Conservation (phyloP, 345 rosid genomes). For the Noccaea bulbosa region DNA sequence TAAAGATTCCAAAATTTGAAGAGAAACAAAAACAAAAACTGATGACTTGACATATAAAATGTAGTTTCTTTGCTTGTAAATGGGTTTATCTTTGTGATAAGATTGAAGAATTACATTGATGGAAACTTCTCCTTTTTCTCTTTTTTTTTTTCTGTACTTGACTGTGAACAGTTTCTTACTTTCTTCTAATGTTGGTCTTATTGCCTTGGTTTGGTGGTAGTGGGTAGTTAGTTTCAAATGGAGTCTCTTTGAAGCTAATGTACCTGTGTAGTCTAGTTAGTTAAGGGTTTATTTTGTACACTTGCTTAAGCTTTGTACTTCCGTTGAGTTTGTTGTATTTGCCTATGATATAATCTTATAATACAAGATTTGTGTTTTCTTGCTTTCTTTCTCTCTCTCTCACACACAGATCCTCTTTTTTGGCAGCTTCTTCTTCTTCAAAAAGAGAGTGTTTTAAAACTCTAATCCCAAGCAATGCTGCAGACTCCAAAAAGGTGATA, state of each 20-base stretch:
- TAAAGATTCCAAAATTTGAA: constrained; percentile 23
- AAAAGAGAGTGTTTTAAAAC: constrained; percentile 33
- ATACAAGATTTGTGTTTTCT: constrained; percentile 31
- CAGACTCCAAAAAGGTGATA: constrained; percentile 90
- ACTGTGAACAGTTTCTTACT: constrained; percentile 28
- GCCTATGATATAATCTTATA: constrained; percentile 44
- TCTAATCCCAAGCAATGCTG: constrained; percentile 64
- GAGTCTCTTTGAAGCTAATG: constrained; percentile 91
- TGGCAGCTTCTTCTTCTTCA: constrained; percentile 54
- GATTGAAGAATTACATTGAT: constrained; percentile 7
- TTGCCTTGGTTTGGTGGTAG: constrained; percentile 77
- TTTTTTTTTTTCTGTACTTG: constrained; percentile 11
- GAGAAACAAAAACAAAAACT: constrained; percentile 15
- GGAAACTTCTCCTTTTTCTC: constrained; percentile 12
- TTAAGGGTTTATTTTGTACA: constrained; percentile 39
- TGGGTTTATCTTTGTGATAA: constrained; percentile 37
- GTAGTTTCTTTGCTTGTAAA: constrained; percentile 44
- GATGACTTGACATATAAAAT: constrained; percentile 37
- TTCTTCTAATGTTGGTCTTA: constrained; percentile 26
- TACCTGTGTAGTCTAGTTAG: constrained; percentile 57
- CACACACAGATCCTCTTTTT: constrained; percentile 46
- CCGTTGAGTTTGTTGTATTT: constrained; percentile 44
- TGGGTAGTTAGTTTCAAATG: constrained; percentile 76
- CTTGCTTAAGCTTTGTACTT: constrained; percentile 51
- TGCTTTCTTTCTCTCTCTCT: constrained; percentile 49